Evolutionary conservation across 2,329 filamentous ascomycete species (phyloP).

Genomic region (Pseudogymnoascus sp.): DNA sequence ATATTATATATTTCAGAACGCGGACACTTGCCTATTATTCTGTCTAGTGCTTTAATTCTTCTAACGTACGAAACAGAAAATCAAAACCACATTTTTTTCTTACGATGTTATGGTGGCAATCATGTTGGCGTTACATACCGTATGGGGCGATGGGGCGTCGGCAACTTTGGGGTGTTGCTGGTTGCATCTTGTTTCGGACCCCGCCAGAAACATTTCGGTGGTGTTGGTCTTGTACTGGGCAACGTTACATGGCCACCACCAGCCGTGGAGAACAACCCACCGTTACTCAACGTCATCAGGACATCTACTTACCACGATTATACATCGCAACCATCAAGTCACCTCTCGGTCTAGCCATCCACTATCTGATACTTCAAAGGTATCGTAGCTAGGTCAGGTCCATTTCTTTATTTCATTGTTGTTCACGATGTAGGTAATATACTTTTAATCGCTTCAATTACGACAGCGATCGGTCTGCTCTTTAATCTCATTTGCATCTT

Average conservation of each 20-base stretch:
- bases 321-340: slow-evolving; percentile 3
- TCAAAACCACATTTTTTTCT: background rate
- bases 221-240: background rate
- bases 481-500: slow-evolving; percentile 1
- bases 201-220: background rate
- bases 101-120: background rate
- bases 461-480: background rate
- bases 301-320: background rate
- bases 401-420: background rate
- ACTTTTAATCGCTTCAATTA: slow-evolving; percentile 1
- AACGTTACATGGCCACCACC: slow-evolving; percentile 3
- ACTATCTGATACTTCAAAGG: slow-evolving; percentile 4
- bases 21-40: background rate
- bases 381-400: background rate
- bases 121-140: background rate
- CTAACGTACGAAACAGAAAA: background rate
- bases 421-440: slow-evolving; percentile 5
- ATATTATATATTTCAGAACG: slow-evolving; percentile 3
- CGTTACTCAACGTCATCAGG: background rate
- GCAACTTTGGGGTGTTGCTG: background rate
- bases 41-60: background rate
- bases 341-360: background rate
- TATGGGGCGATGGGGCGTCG: background rate
- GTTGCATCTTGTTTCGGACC: background rate
- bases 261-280: background rate